Percentiles rank a stretch among this genome's conserved stretches.
Evolutionary conservation across 2,329 filamentous ascomycete species (phyloP).

Genomic region (Hawksworthiomyces lignivorus): DNA sequence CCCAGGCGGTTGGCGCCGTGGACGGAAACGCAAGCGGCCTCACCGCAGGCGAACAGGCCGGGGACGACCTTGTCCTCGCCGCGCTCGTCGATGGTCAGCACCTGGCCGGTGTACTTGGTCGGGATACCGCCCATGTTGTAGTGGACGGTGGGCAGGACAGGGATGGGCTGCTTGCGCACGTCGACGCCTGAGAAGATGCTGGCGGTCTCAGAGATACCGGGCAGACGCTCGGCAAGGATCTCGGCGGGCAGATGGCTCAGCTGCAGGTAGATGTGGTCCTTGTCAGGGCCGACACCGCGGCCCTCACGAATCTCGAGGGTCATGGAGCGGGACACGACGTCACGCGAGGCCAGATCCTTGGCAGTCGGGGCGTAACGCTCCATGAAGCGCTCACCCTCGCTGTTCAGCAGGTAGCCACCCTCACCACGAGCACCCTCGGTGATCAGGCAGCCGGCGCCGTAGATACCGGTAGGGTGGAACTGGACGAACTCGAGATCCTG

Average conservation of each 20-base stretch:
- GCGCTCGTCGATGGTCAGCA: constrained; percentile 75
- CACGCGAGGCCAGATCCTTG: constrained; percentile 93
- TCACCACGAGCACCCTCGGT: constrained; percentile 97
- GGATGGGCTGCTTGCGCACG: constrained; percentile 93
- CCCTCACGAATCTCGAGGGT: constrained; percentile 97
- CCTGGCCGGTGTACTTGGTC: constrained; percentile 94
- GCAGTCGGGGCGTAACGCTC: constrained; percentile 95
- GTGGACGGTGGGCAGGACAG: constrained; percentile 92
- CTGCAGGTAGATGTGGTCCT: constrained; percentile 98
- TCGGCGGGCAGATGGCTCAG: constrained; percentile 90
- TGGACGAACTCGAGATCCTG: constrained; percentile 99
- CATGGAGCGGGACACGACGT: constrained; percentile 96
- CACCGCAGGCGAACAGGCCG: constrained; percentile 91
- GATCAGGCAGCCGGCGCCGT: constrained; percentile 95
- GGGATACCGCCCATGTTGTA: constrained; percentile 99
- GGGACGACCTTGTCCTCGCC: constrained; percentile 91
- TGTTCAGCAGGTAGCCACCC: constrained; percentile 95
- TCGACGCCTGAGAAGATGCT: constrained; percentile 97
- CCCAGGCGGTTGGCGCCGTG: constrained; percentile 97
- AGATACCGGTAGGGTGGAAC: constrained; percentile 99
- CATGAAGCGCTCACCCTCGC: constrained; percentile 98
- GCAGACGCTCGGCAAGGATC: constrained; percentile 89
- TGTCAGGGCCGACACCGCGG: constrained; percentile 91
- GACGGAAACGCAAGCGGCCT: constrained; percentile 95
- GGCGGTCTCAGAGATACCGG: constrained; percentile 96